Conservation (phyloP, 805 yeast species). For the Debaryomyces hansenii region DNA sequence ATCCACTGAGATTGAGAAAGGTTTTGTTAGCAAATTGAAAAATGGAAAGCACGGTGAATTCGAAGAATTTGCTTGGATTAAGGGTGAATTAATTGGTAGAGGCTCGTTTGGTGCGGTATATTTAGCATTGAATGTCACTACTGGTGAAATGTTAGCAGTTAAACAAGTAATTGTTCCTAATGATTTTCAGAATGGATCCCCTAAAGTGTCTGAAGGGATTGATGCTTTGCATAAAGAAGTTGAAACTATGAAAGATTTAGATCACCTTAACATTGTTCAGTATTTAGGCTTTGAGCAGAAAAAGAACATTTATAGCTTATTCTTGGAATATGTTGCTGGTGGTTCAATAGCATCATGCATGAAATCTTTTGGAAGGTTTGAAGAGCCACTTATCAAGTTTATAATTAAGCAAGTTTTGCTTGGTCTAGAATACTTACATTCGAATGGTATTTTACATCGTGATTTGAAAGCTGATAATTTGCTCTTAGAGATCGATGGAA, state of each 20-base stretch:
- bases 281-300: conserved; percentile 89
- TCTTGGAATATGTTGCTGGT: conserved; percentile 95
- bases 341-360: conserved; percentile 91
- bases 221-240: conserved; percentile 89
- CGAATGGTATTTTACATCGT: conserved; percentile 84
- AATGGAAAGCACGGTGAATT: conserved; percentile 62
- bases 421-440: conserved; percentile 87
- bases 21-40: conserved; percentile 64
- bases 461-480: conserved; percentile 95
- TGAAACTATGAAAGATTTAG: conserved; percentile 88
- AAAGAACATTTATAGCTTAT: conserved; percentile 75
- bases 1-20: conserved; percentile 60
- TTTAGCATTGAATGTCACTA: conserved; percentile 88
- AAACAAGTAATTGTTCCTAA: conserved; percentile 80
- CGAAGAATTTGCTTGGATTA: conserved; percentile 94
- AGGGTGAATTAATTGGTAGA: conserved; percentile 93
- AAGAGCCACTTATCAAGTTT: conserved; percentile 70
- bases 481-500: conserved; percentile 84
- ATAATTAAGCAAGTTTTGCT: conserved; percentile 76
- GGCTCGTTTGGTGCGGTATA: conserved; percentile 97
- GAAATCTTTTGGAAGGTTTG: conserved; percentile 80
- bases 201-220: conserved; percentile 58
- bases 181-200: conserved; percentile 16
- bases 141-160: conserved; percentile 98
- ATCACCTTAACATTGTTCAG: conserved; percentile 93